phyloP scores from a whole-genome alignment of 2,329 filamentous ascomycete genomes.

The Trematosphaeria pertusa region DNA sequence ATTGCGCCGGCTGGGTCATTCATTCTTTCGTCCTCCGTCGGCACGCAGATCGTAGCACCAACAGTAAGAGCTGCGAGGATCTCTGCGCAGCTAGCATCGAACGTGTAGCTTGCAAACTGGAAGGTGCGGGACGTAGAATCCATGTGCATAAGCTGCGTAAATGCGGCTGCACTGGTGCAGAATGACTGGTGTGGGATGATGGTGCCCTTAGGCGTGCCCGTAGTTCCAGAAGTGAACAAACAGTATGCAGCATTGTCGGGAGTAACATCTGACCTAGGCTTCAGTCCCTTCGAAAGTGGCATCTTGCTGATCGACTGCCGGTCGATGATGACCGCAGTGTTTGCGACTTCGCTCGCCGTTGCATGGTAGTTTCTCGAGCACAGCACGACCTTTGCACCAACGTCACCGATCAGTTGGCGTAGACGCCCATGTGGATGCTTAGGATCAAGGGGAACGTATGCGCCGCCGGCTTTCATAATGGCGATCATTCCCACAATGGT shows the following conservation, averaged over 20 bases:
- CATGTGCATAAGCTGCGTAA: constrained; percentile 50
- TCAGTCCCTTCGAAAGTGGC: constrained; percentile 41
- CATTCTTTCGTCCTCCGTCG: constrained; percentile 61
- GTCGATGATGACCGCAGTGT: constrained; percentile 40
- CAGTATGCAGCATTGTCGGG: constrained; percentile 63
- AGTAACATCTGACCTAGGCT: constrained; percentile 46
- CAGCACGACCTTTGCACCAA: constrained; percentile 36
- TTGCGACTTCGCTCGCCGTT: constrained; percentile 31
- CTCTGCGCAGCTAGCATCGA: constrained; percentile 63
- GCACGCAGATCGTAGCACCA: constrained; percentile 62
- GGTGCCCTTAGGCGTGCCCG: constrained; percentile 63
- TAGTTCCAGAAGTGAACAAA: constrained; percentile 60
- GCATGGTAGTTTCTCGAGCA: constrained; percentile 31
- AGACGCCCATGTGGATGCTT: constrained; percentile 46
- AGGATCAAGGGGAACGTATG: constrained; percentile 48
- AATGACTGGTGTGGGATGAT: constrained; percentile 69
- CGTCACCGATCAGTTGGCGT: constrained; percentile 41
- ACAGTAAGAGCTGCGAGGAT: constrained; percentile 60
- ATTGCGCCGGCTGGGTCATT: constrained; percentile 58
- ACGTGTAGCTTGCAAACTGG: constrained; percentile 58
- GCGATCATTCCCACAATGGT: constrained; percentile 44
- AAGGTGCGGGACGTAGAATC: constrained; percentile 64
- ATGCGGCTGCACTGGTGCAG: constrained; percentile 52
- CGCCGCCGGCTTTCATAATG: constrained; percentile 48
- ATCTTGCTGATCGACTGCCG: constrained; percentile 49